phyloP scores from a whole-genome alignment of 768 basidiomycete species.

The Tricholoma terreum region DNA sequence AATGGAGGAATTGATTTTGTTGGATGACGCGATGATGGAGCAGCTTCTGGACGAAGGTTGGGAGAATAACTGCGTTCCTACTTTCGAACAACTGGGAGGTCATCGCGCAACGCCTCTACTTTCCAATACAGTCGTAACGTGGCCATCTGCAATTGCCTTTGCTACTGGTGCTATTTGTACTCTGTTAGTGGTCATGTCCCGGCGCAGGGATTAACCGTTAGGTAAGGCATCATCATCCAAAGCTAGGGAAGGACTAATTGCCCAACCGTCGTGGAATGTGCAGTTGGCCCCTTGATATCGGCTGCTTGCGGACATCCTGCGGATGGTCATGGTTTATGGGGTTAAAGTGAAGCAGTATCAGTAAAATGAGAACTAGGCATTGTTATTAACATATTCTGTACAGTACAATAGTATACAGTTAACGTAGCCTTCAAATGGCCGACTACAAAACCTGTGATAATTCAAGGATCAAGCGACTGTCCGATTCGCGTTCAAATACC shows the following conservation, averaged over 20 bases:
- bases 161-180: constrained; percentile 41
- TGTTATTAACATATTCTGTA: too few relatives aligned
- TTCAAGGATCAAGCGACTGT: constrained; percentile 45
- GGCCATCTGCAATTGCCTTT: constrained; percentile 37
- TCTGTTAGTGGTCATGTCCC: constrained; percentile 17
- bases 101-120: not conserved
- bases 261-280: not conserved
- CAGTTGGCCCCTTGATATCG: not conserved
- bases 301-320: not conserved
- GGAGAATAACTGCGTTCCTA: constrained; percentile 59
- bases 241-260: not conserved
- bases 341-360: too few relatives aligned
- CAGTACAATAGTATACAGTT: not conserved
- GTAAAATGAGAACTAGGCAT: too few relatives aligned
- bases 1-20: constrained; percentile 70
- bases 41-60: constrained; percentile 81
- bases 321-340: too few relatives aligned
- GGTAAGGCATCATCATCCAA: not conserved
- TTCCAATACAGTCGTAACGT: not conserved
- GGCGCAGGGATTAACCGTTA: constrained; percentile 16
- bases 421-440: not conserved
- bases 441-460: not conserved
- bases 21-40: constrained; percentile 65
- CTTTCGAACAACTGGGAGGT: constrained; percentile 39
- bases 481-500: constrained; percentile 87